These are phyloP conservation scores for Thuja plicata DNA, from an alignment of 83 land plant genomes.

Conservation along the genomic window DNA sequence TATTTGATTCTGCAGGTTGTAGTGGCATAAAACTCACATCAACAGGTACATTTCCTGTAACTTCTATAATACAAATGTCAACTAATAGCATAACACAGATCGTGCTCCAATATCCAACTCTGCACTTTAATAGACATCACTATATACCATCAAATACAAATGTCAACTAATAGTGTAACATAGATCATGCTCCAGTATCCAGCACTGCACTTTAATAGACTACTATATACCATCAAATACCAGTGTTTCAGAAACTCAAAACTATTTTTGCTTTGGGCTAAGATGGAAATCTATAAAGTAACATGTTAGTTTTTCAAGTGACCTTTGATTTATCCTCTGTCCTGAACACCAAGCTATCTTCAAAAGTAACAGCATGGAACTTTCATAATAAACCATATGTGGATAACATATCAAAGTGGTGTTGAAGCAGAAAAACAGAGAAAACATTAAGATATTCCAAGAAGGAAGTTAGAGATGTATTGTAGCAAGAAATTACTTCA, in stretches of 20 bases:
- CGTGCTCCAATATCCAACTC: neutral
- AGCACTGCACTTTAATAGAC: neutral
- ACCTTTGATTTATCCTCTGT: neutral
- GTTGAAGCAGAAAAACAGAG: neutral
- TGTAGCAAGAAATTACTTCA: conserved; percentile 38
- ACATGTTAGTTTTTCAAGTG: neutral
- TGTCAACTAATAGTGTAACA: neutral
- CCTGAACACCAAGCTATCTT: neutral
- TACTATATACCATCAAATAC: neutral
- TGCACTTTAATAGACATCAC: neutral
- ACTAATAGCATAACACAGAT: neutral
- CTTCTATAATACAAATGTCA: neutral
- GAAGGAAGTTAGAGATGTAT: neutral
- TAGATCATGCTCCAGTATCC: neutral
- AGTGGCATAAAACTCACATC: no score
- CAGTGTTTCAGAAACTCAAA: neutral
- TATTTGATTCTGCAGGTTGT: no score
- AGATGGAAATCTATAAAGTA: neutral
- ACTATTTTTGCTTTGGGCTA: neutral
- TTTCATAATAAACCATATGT: neutral
- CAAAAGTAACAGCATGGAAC: neutral
- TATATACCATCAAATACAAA: neutral
- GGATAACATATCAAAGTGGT: neutral
- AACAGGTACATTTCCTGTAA: neutral
- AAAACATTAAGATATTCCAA: neutral